Evolutionary conservation across 2,329 filamentous ascomycete species (phyloP).

Genomic region (Rhynchosporium agropyri): DNA sequence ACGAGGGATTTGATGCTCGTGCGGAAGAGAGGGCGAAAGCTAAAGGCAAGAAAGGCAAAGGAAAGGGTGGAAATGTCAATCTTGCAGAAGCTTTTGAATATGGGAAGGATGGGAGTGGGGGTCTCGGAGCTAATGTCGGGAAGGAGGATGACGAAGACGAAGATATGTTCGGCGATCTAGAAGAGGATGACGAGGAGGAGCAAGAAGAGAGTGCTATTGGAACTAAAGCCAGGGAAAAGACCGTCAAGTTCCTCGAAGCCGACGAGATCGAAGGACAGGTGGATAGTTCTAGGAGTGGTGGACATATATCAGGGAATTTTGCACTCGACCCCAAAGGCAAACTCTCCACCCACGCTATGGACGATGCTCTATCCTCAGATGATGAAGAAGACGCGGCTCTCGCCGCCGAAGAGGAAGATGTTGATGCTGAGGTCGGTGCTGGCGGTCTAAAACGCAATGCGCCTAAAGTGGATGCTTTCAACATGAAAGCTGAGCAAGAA

Average conservation of each 20-base stretch:
- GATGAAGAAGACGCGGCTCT: slow-evolving; percentile 74
- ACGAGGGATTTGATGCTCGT: slow-evolving; percentile 82
- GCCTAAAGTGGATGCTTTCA: slow-evolving; percentile 94
- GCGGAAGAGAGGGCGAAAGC: slow-evolving; percentile 60
- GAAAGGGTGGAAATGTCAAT: slow-evolving; percentile 46
- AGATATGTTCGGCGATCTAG: slow-evolving; percentile 82
- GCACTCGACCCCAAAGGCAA: slow-evolving; percentile 58
- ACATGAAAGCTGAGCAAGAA: slow-evolving; percentile 86
- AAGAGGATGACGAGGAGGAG: slow-evolving; percentile 59
- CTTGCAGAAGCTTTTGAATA: slow-evolving; percentile 59
- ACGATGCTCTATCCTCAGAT: slow-evolving; percentile 53
- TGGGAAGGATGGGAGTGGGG: slow-evolving; percentile 43
- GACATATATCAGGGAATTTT: slow-evolving; percentile 64
- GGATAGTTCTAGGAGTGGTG: slow-evolving; percentile 70
- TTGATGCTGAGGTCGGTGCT: slow-evolving; percentile 88
- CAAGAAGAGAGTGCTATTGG: slow-evolving; percentile 50
- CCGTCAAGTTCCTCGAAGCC: slow-evolving; percentile 61
- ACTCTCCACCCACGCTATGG: slow-evolving; percentile 42
- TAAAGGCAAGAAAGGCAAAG: slow-evolving; percentile 43
- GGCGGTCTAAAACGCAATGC: slow-evolving; percentile 92
- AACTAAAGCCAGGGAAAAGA: slow-evolving; percentile 60
- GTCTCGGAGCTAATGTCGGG: slow-evolving; percentile 41
- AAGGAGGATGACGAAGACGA: slow-evolving; percentile 63
- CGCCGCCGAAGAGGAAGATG: slow-evolving; percentile 71
- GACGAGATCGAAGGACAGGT: slow-evolving; percentile 79